Conservation (phyloP, 805 yeast genomes). For the Barnettozyma siamensis region DNA sequence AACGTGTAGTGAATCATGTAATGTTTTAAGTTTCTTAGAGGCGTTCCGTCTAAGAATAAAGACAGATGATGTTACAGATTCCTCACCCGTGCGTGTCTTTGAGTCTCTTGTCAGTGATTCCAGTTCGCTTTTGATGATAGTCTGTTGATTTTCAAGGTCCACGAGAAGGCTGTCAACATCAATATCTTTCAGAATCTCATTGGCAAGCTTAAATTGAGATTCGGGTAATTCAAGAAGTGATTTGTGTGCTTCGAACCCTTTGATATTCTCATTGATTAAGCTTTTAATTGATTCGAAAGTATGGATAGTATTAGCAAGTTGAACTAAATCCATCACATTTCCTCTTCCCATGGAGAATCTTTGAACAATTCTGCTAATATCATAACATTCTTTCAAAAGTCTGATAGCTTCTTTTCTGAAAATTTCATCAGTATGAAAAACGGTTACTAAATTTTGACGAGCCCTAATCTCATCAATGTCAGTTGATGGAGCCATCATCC, state of each 20-base stretch:
- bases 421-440: constrained; percentile 30
- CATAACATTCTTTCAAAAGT: constrained; percentile 43
- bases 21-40: constrained; percentile 5
- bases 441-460: constrained; percentile 49
- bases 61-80: not conserved
- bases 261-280: constrained; percentile 18
- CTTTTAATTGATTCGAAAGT: constrained; percentile 27
- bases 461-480: constrained; percentile 46
- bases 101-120: constrained; percentile 1
- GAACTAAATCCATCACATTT: constrained; percentile 38
- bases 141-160: constrained; percentile 5
- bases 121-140: constrained; percentile 2
- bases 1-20: constrained; percentile 25
- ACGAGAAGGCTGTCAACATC: constrained; percentile 31
- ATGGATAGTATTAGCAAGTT: constrained; percentile 37
- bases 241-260: constrained; percentile 25
- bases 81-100: not conserved
- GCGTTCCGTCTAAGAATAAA: constrained; percentile 12
- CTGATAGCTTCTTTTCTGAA: constrained; percentile 29
- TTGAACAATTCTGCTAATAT: constrained; percentile 56
- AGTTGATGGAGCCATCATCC: constrained; percentile 79
- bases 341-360: constrained; percentile 46
- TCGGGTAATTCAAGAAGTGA: constrained; percentile 25
- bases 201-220: constrained; percentile 37
- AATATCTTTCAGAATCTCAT: constrained; percentile 36